Evolutionary conservation across 2,329 filamentous ascomycete species (phyloP).

Genomic region (Cladobotryum mycophilum): DNA sequence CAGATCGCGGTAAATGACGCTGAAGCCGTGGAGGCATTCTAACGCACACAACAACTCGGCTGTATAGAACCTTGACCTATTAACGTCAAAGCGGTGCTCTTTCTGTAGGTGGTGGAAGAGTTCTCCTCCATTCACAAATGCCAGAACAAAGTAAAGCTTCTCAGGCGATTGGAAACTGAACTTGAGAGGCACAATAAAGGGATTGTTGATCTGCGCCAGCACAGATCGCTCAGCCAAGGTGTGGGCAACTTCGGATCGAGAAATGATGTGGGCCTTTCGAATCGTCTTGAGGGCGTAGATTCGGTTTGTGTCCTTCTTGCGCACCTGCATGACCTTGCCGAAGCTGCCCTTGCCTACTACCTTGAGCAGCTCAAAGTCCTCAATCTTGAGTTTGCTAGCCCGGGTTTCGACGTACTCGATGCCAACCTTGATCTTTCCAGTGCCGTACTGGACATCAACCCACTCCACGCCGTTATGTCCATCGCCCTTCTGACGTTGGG

Average conservation of each 20-base stretch:
- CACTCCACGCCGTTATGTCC: conserved; percentile 77
- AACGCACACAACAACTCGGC: conserved; percentile 92
- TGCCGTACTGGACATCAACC: conserved; percentile 85
- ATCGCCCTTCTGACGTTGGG: conserved; percentile 40
- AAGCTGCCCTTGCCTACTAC: conserved; percentile 98
- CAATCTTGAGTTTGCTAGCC: conserved; percentile 83
- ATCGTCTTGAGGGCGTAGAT: conserved; percentile 99
- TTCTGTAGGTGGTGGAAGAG: conserved; percentile 96
- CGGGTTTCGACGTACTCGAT: conserved; percentile 94
- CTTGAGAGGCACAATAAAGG: conserved; percentile 97
- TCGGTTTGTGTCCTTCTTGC: conserved; percentile 94
- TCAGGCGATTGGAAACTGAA: conserved; percentile 99
- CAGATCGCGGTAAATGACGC: conserved; percentile 81
- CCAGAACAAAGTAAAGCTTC: conserved; percentile 94
- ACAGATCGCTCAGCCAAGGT: conserved; percentile 97
- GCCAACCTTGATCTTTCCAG: conserved; percentile 81
- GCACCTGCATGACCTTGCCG: conserved; percentile 98
- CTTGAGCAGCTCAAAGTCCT: conserved; percentile 95
- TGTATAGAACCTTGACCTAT: conserved; percentile 93
- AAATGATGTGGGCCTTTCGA: conserved; percentile 98
- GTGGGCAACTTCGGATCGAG: conserved; percentile 92
- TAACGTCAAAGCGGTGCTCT: conserved; percentile 96
- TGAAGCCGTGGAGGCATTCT: conserved; percentile 95
- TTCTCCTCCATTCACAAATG: conserved; percentile 97
- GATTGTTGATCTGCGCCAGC: conserved; percentile 98